Evolutionary conservation across 1,139 yeast species (phyloP).

Genomic region (Yamadazyma spencermartinsiae): DNA sequence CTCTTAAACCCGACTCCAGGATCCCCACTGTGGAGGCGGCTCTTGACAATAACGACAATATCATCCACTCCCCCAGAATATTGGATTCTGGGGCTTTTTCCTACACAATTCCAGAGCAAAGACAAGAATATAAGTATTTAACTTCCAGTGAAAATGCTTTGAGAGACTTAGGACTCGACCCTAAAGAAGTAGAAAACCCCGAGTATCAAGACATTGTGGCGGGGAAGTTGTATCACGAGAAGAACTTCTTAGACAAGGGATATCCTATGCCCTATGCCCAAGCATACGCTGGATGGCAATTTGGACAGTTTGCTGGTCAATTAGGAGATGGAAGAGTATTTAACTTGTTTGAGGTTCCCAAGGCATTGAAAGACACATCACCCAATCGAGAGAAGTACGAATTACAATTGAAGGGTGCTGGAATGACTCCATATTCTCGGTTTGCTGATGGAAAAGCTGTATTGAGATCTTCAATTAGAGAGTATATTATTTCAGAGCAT

Average conservation of each 20-base stretch:
- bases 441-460: conserved; percentile 98
- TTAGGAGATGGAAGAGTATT: conserved; percentile 93
- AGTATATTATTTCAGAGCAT: conserved; percentile 82
- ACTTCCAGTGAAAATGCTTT: conserved; percentile 64
- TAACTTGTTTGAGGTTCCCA: conserved; percentile 69
- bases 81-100: conserved; percentile 68
- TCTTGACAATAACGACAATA: conserved; percentile 32
- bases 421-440: conserved; percentile 86
- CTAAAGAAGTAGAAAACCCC: conserved; percentile 35
- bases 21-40: conserved; percentile 57
- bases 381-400: conserved; percentile 49
- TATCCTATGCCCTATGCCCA: conserved; percentile 81
- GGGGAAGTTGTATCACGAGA: conserved; percentile 50
- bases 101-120: conserved; percentile 63
- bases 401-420: conserved; percentile 87
- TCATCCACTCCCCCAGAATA: conserved; percentile 55
- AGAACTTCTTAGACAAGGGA: conserved; percentile 27
- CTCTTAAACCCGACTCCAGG: conserved; percentile 58
- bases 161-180: conserved; percentile 56
- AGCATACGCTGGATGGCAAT: conserved; percentile 95
- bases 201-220: conserved; percentile 58
- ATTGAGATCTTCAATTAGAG: conserved; percentile 81
- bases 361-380: conserved; percentile 15
- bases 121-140: conserved; percentile 56
- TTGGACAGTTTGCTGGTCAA: conserved; percentile 96